A percentile compares a stretch with the other conserved stretches of the same genome.
These are phyloP conservation scores for Parmelia sp. DNA, from an alignment of 495 filamentous ascomycete species.

Conservation along the genomic window DNA sequence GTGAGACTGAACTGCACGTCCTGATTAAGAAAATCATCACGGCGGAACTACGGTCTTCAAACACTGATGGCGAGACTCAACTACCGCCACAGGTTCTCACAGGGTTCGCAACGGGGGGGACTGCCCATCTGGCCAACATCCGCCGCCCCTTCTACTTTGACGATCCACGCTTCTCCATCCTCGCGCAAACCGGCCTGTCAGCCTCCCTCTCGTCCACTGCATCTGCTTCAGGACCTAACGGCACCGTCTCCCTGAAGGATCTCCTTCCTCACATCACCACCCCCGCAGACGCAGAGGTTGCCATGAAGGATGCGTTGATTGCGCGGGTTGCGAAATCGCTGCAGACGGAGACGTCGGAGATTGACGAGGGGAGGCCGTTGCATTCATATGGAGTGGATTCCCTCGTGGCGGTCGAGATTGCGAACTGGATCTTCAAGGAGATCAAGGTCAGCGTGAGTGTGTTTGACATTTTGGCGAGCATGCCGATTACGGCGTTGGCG, in stretches of 20 bases:
- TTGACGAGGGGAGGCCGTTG: slow-evolving; percentile 27
- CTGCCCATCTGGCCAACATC: slow-evolving; percentile 12
- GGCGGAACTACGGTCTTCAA: background rate
- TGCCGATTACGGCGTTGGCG: slow-evolving; percentile 10
- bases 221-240: slow-evolving; percentile 1
- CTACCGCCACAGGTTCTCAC: slow-evolving; percentile 18
- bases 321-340: slow-evolving; percentile 22
- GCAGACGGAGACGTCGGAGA: slow-evolving; percentile 11
- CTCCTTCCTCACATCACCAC: background rate
- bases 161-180: slow-evolving; percentile 20
- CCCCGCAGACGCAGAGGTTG: background rate
- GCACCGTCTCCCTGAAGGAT: background rate
- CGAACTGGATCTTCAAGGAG: slow-evolving; percentile 36
- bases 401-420: slow-evolving; percentile 35
- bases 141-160: slow-evolving; percentile 22
- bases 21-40: slow-evolving; percentile 21
- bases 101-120: slow-evolving; percentile 22
- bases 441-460: slow-evolving; percentile 29
- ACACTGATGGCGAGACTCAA: slow-evolving; percentile 7
- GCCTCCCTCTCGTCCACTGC: background rate
- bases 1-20: slow-evolving; percentile 23
- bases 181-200: slow-evolving; percentile 15
- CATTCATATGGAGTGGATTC: slow-evolving; percentile 37
- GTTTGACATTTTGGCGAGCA: slow-evolving; percentile 30
- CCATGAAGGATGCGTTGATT: slow-evolving; percentile 16